phyloP scores from a whole-genome alignment of 2,329 filamentous ascomycete genomes.

The Pseudocercospora vitis region DNA sequence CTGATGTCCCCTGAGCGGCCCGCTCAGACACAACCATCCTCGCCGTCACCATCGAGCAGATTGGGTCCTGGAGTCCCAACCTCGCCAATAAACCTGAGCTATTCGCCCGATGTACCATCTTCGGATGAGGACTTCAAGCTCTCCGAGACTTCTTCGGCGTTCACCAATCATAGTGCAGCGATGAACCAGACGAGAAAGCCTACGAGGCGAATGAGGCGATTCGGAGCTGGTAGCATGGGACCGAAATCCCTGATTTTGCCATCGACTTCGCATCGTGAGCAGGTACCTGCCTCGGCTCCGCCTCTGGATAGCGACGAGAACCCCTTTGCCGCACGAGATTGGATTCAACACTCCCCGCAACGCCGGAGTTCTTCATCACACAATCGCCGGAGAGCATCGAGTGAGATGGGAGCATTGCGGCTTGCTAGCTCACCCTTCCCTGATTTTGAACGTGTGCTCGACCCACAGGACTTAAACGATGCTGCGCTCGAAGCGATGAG shows the following conservation, averaged over 20 bases:
- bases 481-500: neutral
- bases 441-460: conserved; percentile 5
- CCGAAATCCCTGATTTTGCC: conserved; percentile 40
- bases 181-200: conserved; percentile 22
- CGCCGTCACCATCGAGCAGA: conserved; percentile 15
- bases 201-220: conserved; percentile 38
- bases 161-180: conserved; percentile 6
- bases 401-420: neutral
- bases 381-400: conserved; percentile 1
- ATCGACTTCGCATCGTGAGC: conserved; percentile 33
- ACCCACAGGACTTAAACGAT: neutral
- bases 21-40: conserved; percentile 19
- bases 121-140: conserved; percentile 19
- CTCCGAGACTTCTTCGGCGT: conserved; percentile 15
- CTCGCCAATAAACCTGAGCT: conserved; percentile 19
- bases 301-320: conserved; percentile 26
- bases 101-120: conserved; percentile 24
- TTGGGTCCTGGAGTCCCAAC: conserved; percentile 15
- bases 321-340: neutral
- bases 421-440: conserved; percentile 12
- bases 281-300: conserved; percentile 32
- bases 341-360: conserved; percentile 1
- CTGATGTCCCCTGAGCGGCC: conserved; percentile 32
- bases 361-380: neutral
- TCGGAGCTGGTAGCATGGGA: conserved; percentile 37